phyloP scores from a whole-genome alignment of 345 rosid species.

The Heritiera fomes region DNA sequence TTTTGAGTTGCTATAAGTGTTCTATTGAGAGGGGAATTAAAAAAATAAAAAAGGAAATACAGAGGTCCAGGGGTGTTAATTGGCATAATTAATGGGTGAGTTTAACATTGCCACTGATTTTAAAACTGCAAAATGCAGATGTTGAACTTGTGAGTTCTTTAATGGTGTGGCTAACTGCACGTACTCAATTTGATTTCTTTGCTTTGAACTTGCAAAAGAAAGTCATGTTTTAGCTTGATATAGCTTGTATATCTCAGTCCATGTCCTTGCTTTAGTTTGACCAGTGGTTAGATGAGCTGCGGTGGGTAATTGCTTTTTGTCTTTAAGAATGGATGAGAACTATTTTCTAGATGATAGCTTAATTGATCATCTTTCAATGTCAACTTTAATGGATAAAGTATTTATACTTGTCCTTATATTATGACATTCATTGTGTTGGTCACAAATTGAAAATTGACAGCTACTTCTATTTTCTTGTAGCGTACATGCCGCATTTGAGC shows the following conservation, averaged over 20 bases:
- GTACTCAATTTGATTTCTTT: neutral
- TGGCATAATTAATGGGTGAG: neutral
- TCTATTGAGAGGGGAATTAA: neutral
- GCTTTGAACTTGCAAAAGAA: neutral
- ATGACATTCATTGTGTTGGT: conserved; percentile 5
- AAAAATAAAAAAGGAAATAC: neutral
- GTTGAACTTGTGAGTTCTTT: neutral
- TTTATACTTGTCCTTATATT: neutral
- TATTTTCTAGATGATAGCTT: neutral
- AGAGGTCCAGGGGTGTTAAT: neutral
- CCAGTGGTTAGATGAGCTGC: neutral
- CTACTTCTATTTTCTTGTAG: conserved; percentile 34
- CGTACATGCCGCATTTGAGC: conserved; percentile 92
- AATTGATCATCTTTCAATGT: neutral
- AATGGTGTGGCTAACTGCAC: neutral
- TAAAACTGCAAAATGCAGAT: neutral
- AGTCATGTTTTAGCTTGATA: neutral
- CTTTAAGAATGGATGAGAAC: neutral
- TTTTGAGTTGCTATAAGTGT: conserved; percentile 8
- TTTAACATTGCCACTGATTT: neutral
- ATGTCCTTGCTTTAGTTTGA: neutral
- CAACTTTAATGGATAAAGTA: neutral
- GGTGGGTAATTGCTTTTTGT: neutral
- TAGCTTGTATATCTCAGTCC: neutral
- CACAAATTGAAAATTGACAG: neutral